phyloP scores from a whole-genome alignment of 352 stramenopile species.

The Globisporangium abappressorium region DNA sequence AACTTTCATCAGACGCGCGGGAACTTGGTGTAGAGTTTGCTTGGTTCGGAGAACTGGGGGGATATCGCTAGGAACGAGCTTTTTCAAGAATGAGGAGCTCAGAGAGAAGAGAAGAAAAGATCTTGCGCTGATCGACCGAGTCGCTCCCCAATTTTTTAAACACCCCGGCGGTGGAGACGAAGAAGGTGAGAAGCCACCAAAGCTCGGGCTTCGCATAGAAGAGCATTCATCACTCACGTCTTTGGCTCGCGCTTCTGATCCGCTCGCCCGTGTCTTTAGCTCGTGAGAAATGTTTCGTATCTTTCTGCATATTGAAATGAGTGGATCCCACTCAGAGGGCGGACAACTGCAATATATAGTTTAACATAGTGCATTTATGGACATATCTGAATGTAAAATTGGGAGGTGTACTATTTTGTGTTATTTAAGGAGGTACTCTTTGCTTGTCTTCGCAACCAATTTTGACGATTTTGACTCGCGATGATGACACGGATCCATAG shows the following conservation, averaged over 20 bases:
- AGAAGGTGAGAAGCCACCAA: background rate
- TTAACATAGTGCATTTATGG: background rate
- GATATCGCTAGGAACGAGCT: background rate
- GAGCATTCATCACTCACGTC: background rate
- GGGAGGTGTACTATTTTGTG: background rate
- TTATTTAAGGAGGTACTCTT: background rate
- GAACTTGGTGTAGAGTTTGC: background rate
- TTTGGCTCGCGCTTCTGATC: background rate
- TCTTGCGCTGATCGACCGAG: background rate
- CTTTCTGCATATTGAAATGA: background rate
- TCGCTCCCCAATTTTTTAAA: background rate
- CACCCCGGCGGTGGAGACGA: background rate
- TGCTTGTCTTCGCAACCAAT: background rate
- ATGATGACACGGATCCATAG: background rate
- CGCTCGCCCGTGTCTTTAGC: background rate
- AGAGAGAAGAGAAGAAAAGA: background rate
- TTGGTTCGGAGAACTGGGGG: constrained; percentile 35
- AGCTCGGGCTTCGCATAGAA: background rate
- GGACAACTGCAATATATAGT: background rate
- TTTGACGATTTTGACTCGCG: background rate
- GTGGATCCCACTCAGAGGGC: background rate
- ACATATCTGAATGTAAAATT: too few relatives aligned
- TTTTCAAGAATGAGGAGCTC: background rate
- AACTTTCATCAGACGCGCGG: constrained; percentile 8
- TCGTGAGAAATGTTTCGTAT: background rate